Conservation (phyloP, 148 eudicot species). For the Vaccinium vitisidaea region DNA sequence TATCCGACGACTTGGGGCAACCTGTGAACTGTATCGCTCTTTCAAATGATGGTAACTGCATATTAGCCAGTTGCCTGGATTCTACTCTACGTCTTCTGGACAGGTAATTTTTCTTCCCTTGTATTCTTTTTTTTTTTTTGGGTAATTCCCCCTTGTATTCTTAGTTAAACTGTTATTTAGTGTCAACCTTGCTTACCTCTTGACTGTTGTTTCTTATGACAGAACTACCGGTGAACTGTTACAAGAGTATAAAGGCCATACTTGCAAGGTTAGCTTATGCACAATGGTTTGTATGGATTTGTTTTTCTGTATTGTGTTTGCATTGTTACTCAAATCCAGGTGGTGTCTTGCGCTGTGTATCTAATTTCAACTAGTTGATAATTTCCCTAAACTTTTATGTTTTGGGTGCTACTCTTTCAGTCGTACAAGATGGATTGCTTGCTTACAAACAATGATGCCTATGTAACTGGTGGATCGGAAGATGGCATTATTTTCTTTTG, state of each 20-base stretch:
- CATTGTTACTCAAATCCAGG: neutral
- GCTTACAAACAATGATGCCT: constrained; percentile 89
- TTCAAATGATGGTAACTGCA: constrained; percentile 87
- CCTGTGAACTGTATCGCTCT: constrained; percentile 93
- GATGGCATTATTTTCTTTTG: constrained; percentile 89
- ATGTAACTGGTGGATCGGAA: constrained; percentile 88
- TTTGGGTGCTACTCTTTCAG: constrained; percentile 35
- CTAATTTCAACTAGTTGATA: neutral
- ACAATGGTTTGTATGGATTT: neutral
- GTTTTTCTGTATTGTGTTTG: neutral
- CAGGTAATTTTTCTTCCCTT: constrained; percentile 43
- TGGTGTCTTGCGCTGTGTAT: neutral
- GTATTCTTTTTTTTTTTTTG: no score
- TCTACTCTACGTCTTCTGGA: constrained; percentile 89
- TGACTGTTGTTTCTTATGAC: constrained; percentile 17
- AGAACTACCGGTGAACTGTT: constrained; percentile 81
- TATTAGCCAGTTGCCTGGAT: constrained; percentile 90
- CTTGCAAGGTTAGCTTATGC: constrained; percentile 69
- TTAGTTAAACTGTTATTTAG: neutral
- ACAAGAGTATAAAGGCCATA: constrained; percentile 94
- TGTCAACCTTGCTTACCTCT: neutral
- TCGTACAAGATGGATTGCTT: constrained; percentile 96
- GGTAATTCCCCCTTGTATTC: neutral
- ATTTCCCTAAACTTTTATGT: neutral
- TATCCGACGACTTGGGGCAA: constrained; percentile 83